phyloP scores from a whole-genome alignment of 768 basidiomycete genomes.

The Solioccasus polychromus region DNA sequence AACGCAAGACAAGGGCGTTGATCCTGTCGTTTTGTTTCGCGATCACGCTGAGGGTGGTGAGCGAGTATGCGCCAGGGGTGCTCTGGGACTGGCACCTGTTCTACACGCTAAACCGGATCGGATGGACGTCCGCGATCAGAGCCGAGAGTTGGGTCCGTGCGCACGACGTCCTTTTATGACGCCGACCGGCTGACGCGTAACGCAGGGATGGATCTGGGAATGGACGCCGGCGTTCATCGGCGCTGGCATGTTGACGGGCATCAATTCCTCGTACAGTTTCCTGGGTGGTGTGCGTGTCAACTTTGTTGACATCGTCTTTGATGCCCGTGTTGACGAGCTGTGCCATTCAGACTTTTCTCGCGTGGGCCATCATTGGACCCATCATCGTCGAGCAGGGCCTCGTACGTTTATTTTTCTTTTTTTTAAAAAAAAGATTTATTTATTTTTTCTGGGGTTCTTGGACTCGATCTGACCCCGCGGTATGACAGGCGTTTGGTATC shows the following conservation, averaged over 20 bases:
- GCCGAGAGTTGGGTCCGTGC: conserved; percentile 55
- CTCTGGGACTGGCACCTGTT: conserved; percentile 64
- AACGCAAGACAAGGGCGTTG: conserved; percentile 54
- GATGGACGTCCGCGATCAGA: conserved; percentile 57
- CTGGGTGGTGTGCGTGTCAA: conserved; percentile 40
- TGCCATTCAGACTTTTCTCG: conserved; percentile 45
- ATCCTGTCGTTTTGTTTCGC: conserved; percentile 43
- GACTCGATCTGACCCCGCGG: not conserved
- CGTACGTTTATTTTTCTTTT: conserved; percentile 28
- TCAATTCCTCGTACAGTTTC: conserved; percentile 58
- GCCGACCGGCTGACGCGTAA: conserved; percentile 23
- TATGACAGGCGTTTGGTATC: conserved; percentile 20
- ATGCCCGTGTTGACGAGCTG: not conserved
- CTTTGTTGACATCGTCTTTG: not conserved
- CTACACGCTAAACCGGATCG: conserved; percentile 56
- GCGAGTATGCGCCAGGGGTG: conserved; percentile 59
- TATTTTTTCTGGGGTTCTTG: not conserved
- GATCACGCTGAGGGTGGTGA: conserved; percentile 52
- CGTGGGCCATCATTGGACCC: conserved; percentile 63
- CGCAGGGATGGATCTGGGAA: conserved; percentile 22
- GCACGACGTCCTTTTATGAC: not conserved
- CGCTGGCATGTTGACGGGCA: conserved; percentile 55
- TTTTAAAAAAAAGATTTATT: no score
- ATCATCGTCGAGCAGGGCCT: conserved; percentile 47
- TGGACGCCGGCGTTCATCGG: conserved; percentile 57